Evolutionary conservation across 1,284 basidiomycete genomes (phyloP).

Genomic region (Trichosporon sp.): DNA sequence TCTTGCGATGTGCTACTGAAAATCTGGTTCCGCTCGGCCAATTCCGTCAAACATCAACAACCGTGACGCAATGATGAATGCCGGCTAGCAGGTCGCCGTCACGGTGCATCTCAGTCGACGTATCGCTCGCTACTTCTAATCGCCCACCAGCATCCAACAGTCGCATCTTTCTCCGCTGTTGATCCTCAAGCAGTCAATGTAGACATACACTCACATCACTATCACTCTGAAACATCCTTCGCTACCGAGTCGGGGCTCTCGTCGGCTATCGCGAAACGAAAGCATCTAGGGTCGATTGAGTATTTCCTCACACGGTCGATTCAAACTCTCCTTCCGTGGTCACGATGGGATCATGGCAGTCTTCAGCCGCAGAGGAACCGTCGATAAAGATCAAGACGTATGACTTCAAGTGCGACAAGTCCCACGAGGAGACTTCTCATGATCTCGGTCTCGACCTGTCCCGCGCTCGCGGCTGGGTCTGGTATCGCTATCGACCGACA

Average conservation of each 20-base stretch:
- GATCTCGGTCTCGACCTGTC: background rate
- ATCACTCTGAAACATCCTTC: no score
- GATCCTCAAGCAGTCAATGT: no score
- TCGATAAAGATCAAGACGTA: background rate
- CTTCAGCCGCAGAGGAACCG: background rate
- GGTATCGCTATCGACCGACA: slow-evolving; percentile 13
- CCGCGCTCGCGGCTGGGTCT: slow-evolving; percentile 6
- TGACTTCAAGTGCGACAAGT: background rate
- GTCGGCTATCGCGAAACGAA: no score
- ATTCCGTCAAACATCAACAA: no score
- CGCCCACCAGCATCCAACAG: no score
- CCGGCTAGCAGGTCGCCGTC: background rate
- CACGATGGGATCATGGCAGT: background rate
- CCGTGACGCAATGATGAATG: background rate
- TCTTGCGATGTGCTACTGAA: background rate
- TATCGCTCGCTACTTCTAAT: no score
- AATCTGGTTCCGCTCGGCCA: background rate
- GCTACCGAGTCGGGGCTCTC: no score
- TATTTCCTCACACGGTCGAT: no score
- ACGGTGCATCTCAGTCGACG: no score
- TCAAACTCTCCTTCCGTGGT: background rate
- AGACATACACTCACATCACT: no score
- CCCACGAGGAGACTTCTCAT: background rate
- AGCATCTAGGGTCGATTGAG: no score
- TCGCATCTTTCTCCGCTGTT: no score